These are phyloP conservation scores for Seiridium unicorne DNA, from an alignment of 2,329 filamentous ascomycete species.

Conservation along the genomic window DNA sequence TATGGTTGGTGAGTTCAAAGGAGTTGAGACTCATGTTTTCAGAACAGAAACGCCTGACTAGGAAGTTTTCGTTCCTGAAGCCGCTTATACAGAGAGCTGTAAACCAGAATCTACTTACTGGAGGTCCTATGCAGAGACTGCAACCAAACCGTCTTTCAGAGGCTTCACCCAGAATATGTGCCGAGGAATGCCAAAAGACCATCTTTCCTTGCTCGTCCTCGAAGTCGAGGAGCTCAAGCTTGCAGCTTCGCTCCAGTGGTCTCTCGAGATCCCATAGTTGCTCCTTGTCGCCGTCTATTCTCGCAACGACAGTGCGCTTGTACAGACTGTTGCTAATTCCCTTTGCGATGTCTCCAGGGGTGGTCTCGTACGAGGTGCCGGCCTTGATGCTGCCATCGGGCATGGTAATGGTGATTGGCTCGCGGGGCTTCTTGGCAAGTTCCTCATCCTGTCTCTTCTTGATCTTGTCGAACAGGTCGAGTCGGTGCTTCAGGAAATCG, in stretches of 20 bases:
- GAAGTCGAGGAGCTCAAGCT: conserved; percentile 82
- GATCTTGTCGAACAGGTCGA: conserved; percentile 84
- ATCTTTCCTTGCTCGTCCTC: conserved; percentile 72
- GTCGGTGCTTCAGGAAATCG: conserved; percentile 78
- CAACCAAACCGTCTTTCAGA: conserved; percentile 84
- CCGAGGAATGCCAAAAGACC: conserved; percentile 97
- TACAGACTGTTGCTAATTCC: conserved; percentile 81
- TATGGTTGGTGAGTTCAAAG: too few species aligned
- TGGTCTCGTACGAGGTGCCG: conserved; percentile 89
- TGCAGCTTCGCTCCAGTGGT: conserved; percentile 84
- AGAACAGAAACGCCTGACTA: too few species aligned
- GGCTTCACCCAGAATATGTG: conserved; percentile 93
- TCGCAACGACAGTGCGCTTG: conserved; percentile 84
- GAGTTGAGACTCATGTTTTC: too few species aligned
- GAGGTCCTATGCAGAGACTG: conserved; percentile 89
- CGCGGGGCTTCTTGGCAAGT: conserved; percentile 66
- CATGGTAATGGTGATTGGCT: conserved; percentile 72
- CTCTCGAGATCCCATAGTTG: conserved; percentile 91
- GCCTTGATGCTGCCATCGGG: conserved; percentile 68
- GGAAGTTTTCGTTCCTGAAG: too few species aligned
- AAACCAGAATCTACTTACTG: conserved; percentile 62
- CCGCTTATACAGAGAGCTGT: too few species aligned
- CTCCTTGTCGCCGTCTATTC: conserved; percentile 68
- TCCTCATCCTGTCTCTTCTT: conserved; percentile 83
- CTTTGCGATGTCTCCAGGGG: conserved; percentile 74